phyloP scores from a whole-genome alignment of 768 basidiomycete genomes.

The Holtermanniella nyarrowii region DNA sequence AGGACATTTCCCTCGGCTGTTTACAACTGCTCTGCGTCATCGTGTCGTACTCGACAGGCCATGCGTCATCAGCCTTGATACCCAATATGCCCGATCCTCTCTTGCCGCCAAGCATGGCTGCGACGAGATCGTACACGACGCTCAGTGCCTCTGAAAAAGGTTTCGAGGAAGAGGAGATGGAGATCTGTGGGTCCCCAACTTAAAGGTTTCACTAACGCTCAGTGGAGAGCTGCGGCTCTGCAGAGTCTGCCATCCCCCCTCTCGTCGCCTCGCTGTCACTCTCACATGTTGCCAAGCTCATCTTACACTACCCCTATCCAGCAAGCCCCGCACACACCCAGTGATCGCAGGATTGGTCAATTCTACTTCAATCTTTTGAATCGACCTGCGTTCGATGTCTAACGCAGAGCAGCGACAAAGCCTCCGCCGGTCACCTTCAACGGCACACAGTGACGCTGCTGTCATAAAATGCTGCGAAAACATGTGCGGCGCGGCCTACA shows the following conservation, averaged over 20 bases:
- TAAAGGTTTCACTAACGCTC: too few species aligned
- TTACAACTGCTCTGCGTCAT: conserved; percentile 17
- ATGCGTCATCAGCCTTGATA: conserved; percentile 14
- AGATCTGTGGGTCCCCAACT: background rate
- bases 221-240: too few species aligned
- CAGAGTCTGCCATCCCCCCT: conserved; percentile 20
- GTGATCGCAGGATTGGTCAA: too few species aligned
- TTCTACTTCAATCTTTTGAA: too few species aligned
- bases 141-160: conserved; percentile 12
- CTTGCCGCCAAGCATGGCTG: conserved; percentile 12
- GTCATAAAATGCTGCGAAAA: too few species aligned
- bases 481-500: too few species aligned
- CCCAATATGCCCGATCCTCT: conserved; percentile 20
- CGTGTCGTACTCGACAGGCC: conserved; percentile 27
- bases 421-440: too few species aligned
- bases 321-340: too few species aligned
- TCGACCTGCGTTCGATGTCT: too few species aligned
- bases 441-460: too few species aligned
- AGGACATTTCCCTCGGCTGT: conserved; percentile 20
- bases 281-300: conserved; percentile 15
- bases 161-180: conserved; percentile 2
- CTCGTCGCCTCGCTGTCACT: conserved; percentile 22
- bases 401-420: too few species aligned
- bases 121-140: conserved; percentile 14
- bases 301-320: too few species aligned